phyloP scores from a whole-genome alignment of 2,329 filamentous ascomycete species.

The Cephalotrichum gorgonifer region DNA sequence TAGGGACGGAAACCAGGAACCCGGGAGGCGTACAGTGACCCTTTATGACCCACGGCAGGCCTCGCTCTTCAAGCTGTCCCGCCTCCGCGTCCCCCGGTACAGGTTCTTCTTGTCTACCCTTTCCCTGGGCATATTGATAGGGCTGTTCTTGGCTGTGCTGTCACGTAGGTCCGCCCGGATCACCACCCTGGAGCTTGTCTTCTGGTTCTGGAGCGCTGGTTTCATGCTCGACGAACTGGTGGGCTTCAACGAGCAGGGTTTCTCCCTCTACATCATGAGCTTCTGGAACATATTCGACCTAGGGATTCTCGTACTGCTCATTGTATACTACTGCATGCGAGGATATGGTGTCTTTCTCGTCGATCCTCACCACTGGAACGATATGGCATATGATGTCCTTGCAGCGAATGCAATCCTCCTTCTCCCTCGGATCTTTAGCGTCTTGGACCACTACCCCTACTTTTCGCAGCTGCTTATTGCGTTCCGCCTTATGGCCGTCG shows the following conservation, averaged over 20 bases:
- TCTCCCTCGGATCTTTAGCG: slow-evolving; percentile 82
- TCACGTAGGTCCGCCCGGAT: slow-evolving; percentile 66
- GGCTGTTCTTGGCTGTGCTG: slow-evolving; percentile 76
- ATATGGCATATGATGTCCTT: slow-evolving; percentile 87
- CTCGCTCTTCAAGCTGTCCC: slow-evolving; percentile 82
- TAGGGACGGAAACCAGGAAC: slow-evolving; percentile 12
- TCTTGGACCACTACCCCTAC: slow-evolving; percentile 90
- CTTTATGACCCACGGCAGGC: slow-evolving; percentile 87
- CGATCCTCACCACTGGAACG: slow-evolving; percentile 63
- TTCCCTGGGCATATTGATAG: slow-evolving; percentile 76
- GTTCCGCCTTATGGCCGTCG: slow-evolving; percentile 87
- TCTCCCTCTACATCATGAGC: slow-evolving; percentile 92
- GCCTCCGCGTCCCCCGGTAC: slow-evolving; percentile 83
- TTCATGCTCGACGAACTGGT: slow-evolving; percentile 96
- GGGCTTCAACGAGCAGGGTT: slow-evolving; percentile 93
- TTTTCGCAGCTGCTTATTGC: slow-evolving; percentile 92
- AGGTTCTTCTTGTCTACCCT: slow-evolving; percentile 81
- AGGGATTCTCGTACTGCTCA: slow-evolving; percentile 74
- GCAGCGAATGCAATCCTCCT: slow-evolving; percentile 84
- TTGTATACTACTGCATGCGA: slow-evolving; percentile 83
- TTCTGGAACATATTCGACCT: slow-evolving; percentile 97
- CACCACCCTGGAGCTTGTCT: slow-evolving; percentile 73
- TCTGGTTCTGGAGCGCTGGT: slow-evolving; percentile 96
- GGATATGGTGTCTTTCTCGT: slow-evolving; percentile 79
- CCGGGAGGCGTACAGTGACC: slow-evolving; percentile 59